A percentile compares a stretch with the other conserved stretches of the same genome.
These are phyloP conservation scores for Phyllosticta capitalensis DNA, from an alignment of 2,329 filamentous ascomycete species.

Conservation along the genomic window DNA sequence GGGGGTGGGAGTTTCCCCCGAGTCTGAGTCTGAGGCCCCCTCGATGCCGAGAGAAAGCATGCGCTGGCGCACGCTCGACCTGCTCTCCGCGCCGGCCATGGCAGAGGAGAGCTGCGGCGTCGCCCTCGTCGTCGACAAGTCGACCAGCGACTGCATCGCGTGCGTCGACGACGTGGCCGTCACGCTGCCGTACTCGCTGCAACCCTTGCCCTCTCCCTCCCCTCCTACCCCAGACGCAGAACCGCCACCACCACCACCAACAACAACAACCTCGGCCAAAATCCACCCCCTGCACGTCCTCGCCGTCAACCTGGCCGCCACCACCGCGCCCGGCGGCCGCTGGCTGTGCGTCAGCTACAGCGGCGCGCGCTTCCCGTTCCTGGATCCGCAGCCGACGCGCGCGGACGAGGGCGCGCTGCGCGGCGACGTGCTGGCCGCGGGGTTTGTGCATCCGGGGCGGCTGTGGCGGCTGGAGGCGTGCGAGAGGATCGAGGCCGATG, in stretches of 20 bases:
- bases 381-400: slow-evolving; percentile 14
- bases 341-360: slow-evolving; percentile 35
- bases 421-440: slow-evolving; percentile 18
- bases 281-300: slow-evolving; percentile 31
- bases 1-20: too few relatives aligned
- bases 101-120: slow-evolving; percentile 19
- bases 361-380: slow-evolving; percentile 30
- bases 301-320: slow-evolving; percentile 30
- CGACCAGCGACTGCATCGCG: slow-evolving; percentile 28
- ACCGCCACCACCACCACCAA: background rate
- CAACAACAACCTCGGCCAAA: background rate
- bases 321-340: slow-evolving; percentile 27
- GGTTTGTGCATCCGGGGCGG: slow-evolving; percentile 27
- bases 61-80: slow-evolving; percentile 26
- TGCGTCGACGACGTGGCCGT: slow-evolving; percentile 25
- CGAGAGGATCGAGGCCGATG: slow-evolving; percentile 21
- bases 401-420: slow-evolving; percentile 9
- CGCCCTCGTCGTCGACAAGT: slow-evolving; percentile 29
- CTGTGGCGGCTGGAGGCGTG: slow-evolving; percentile 29
- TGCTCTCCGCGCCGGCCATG: slow-evolving; percentile 26
- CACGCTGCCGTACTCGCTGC: slow-evolving; percentile 22
- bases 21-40: background rate
- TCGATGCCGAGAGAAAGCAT: slow-evolving; percentile 13
- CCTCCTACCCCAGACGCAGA: background rate
- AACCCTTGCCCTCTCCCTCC: background rate